Percentiles rank a stretch among this genome's conserved stretches.
phyloP scores from a whole-genome alignment of 768 basidiomycete species.

The Pulveroboletus sp. region DNA sequence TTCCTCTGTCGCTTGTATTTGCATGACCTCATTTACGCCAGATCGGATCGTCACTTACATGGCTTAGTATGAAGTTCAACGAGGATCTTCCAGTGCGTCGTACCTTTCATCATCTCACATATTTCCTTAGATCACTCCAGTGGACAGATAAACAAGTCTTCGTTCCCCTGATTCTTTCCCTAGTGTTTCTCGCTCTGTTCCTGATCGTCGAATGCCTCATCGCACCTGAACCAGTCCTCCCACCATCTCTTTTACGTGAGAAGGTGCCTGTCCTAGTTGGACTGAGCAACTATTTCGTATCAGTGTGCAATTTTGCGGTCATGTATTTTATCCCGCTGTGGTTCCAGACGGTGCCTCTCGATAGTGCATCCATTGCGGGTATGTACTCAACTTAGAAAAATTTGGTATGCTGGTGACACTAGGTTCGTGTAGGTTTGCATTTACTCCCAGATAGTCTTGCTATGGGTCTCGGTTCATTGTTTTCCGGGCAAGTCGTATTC shows the following conservation, averaged over 20 bases:
- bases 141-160: conserved; percentile 57
- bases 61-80: conserved; percentile 71
- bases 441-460: conserved; percentile 48
- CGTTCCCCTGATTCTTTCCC: conserved; percentile 42
- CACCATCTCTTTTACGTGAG: conserved; percentile 60
- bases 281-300: conserved; percentile 68
- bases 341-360: conserved; percentile 76
- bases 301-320: conserved; percentile 70
- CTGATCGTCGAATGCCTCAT: conserved; percentile 58
- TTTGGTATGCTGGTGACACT: not conserved
- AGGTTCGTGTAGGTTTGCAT: conserved; percentile 38
- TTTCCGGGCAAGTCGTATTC: conserved; percentile 39
- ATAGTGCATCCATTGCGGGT: conserved; percentile 67
- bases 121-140: conserved; percentile 29
- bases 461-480: conserved; percentile 49
- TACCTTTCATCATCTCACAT: not conserved
- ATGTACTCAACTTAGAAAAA: not conserved
- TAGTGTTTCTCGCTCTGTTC: conserved; percentile 50
- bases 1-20: not conserved
- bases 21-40: conserved; percentile 12
- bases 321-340: conserved; percentile 79
- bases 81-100: conserved; percentile 55
- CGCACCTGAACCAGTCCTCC: conserved; percentile 67
- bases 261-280: conserved; percentile 71
- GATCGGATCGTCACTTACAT: conserved; percentile 62